phyloP scores from a whole-genome alignment of 108 stramenopile genomes.

The Cyclotella sp. region DNA sequence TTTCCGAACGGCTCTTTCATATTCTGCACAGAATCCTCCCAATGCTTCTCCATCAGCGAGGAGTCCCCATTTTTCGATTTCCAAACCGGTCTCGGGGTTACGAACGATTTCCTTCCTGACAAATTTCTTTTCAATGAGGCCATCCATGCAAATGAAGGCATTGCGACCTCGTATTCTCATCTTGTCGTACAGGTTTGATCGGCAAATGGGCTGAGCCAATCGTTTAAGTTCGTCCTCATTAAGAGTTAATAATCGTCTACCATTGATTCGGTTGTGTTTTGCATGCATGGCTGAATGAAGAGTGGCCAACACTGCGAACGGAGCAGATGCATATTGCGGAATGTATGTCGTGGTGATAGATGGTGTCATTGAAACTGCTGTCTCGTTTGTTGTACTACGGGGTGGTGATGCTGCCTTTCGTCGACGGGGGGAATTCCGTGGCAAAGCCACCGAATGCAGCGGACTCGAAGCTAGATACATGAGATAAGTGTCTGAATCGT shows the following conservation, averaged over 20 bases:
- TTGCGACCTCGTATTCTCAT: slow-evolving; percentile 46
- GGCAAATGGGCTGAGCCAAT: slow-evolving; percentile 53
- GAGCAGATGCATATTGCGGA: slow-evolving; percentile 61
- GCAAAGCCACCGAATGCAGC: background rate
- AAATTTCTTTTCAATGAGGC: slow-evolving; percentile 48
- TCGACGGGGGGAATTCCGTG: background rate
- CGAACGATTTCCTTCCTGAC: slow-evolving; percentile 59
- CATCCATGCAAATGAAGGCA: slow-evolving; percentile 63
- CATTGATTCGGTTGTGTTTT: slow-evolving; percentile 25
- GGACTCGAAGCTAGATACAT: slow-evolving; percentile 18
- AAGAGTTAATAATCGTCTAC: slow-evolving; percentile 42
- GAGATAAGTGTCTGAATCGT: slow-evolving; percentile 16
- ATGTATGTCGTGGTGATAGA: slow-evolving; percentile 21
- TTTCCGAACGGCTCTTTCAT: slow-evolving; percentile 40
- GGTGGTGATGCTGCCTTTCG: background rate
- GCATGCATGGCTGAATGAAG: slow-evolving; percentile 46
- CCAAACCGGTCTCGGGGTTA: slow-evolving; percentile 25
- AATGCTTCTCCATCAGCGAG: slow-evolving; percentile 47
- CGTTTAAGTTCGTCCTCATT: slow-evolving; percentile 56
- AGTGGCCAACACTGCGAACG: slow-evolving; percentile 55
- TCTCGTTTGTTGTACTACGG: slow-evolving; percentile 3
- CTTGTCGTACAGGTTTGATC: slow-evolving; percentile 64
- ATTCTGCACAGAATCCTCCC: slow-evolving; percentile 44
- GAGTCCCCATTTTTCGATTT: slow-evolving; percentile 54
- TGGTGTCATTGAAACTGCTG: background rate